Conservation (phyloP, 352 stramenopile species). For the Globisporangium megalacanthum region DNA sequence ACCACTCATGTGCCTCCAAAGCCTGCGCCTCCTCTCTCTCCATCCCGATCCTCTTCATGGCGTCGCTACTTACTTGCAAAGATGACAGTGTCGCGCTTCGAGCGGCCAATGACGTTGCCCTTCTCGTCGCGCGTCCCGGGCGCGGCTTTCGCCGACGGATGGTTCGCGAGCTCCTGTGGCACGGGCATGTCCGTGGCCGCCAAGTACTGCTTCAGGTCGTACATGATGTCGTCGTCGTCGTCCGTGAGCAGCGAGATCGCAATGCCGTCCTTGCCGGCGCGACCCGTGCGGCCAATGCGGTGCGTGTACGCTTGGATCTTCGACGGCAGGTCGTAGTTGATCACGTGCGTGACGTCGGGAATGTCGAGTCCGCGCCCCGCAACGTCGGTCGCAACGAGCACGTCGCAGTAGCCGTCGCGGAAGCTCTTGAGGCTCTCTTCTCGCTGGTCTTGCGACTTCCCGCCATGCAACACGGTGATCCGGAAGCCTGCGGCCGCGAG, state of each 20-base stretch:
- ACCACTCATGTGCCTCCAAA: background rate
- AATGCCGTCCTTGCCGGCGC: slow-evolving; percentile 95
- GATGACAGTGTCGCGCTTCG: slow-evolving; percentile 85
- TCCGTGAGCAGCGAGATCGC: slow-evolving; percentile 98
- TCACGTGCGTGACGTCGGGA: slow-evolving; percentile 96
- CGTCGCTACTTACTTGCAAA: slow-evolving; percentile 52
- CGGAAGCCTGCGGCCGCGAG: slow-evolving; percentile 89
- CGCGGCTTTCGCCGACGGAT: slow-evolving; percentile 90
- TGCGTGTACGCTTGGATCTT: slow-evolving; percentile 99
- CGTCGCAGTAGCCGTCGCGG: slow-evolving; percentile 82
- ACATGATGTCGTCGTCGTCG: slow-evolving; percentile 96
- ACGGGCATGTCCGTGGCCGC: slow-evolving; percentile 93
- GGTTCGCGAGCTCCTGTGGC: slow-evolving; percentile 89
- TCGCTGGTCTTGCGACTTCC: slow-evolving; percentile 95
- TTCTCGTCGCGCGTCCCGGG: slow-evolving; percentile 76
- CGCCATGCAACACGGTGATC: slow-evolving; percentile 95
- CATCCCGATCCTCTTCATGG: background rate
- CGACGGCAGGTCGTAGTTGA: slow-evolving; percentile 98
- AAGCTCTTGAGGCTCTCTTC: slow-evolving; percentile 91
- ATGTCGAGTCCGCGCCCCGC: slow-evolving; percentile 97
- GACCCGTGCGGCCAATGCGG: slow-evolving; percentile 97
- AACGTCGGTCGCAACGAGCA: slow-evolving; percentile 93
- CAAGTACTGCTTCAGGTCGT: slow-evolving; percentile 96
- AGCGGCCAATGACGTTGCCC: slow-evolving; percentile 82
- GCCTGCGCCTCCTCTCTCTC: no score